A percentile compares a stretch with the other conserved stretches of the same genome.
Evolutionary conservation across 257 asterid species (phyloP).

Genomic region (Cynanchum wilfordii): DNA sequence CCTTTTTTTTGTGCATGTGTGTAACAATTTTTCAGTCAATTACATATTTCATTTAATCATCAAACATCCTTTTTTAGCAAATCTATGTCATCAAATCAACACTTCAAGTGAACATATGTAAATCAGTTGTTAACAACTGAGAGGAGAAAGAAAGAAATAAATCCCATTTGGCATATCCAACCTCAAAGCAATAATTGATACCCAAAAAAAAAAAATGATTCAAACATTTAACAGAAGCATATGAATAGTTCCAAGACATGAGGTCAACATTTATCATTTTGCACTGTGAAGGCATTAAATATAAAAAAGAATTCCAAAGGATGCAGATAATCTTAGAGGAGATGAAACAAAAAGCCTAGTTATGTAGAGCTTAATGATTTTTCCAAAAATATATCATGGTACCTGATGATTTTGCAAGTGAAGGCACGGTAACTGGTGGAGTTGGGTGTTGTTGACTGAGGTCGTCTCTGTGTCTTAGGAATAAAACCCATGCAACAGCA

Average conservation of each 20-base stretch:
- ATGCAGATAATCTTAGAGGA: background rate
- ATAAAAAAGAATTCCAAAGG: background rate
- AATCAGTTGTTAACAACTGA: background rate
- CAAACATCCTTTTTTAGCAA: background rate
- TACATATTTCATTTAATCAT: background rate
- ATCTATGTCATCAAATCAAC: background rate
- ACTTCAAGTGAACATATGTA: background rate
- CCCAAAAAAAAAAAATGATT: background rate
- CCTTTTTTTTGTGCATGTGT: too few species aligned
- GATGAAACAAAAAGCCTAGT: background rate
- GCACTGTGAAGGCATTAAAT: background rate
- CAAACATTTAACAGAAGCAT: background rate
- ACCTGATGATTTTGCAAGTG: conserved; percentile 83
- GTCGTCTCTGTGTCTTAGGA: conserved; percentile 41
- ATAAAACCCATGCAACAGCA: conserved; percentile 55
- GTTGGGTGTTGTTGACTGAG: conserved; percentile 36
- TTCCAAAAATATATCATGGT: conserved; percentile 11
- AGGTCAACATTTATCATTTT: background rate
- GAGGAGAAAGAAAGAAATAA: background rate
- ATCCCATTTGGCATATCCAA: background rate
- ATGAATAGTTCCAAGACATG: background rate
- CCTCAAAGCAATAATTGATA: background rate
- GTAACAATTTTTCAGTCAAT: too few species aligned
- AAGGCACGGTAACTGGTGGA: conserved; percentile 45
- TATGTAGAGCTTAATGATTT: conserved; percentile 5